Base-by-base conservation (phyloP, 129 eudicot genomes). In the Mikania micrantha region DNA sequence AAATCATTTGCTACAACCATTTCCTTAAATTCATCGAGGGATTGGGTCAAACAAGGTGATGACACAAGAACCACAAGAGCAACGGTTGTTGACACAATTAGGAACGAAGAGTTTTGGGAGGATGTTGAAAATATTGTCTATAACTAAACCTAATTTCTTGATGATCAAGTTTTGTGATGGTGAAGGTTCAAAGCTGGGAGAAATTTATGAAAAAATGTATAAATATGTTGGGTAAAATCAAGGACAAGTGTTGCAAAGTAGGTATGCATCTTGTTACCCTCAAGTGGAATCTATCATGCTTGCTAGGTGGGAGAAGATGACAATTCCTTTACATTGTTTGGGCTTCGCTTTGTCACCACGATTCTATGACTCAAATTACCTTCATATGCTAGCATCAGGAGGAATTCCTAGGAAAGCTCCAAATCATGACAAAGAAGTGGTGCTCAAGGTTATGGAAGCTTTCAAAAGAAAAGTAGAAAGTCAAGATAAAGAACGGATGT, bases 11-110 rank as follows among this genome's bases (percentile, higher is more conserved):
- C 57, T 1, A 57, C 75, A 15, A 60, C 68, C 7, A 50, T 60
- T 34, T 13, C 24, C 45, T 15, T 60, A 8, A 47, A 62, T 29
- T 29, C 49, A 12, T 72, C 27, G 76, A 45, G n/a, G 15, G 68
- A 71, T 9, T 71, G 67, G 76, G 61, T 71, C 4, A 45, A 47
- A 60, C 17, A 60, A 1, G 69, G 70, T 4, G 70, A 72, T 15
- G 69, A 47, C 4, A 62, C 68, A 17, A 44, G 35, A 42, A 32
- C 1, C 0, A 27, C 7, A 1, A 50, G 61, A 1, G 10, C 20
- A 17, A 29, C 0, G 4, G 38, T 60, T 27, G 38, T 17, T 7
- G 38, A 60, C 2, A 45, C 60, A 10, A 44, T 47, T n/a, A 13
- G 24, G 20, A 20, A 28, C 16, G 62, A 61, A 1, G 62, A 47